phyloP scores from a whole-genome alignment of 495 filamentous ascomycete genomes.

The Lindgomyces ingoldianus region DNA sequence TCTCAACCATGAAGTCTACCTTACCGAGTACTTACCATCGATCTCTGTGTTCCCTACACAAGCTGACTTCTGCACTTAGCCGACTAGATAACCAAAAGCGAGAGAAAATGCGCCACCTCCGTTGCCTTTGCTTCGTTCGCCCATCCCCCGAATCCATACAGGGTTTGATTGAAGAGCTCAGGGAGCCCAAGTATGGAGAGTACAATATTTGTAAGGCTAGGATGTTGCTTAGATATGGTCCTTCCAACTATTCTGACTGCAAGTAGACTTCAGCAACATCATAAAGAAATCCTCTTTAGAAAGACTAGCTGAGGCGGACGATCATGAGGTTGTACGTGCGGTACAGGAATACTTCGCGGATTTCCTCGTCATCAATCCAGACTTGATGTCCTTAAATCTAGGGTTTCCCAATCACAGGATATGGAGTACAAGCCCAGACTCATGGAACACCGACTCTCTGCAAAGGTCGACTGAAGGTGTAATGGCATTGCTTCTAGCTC shows the following conservation, averaged over 20 bases:
- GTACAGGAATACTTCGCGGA: conserved; percentile 97
- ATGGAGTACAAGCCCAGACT: conserved; percentile 73
- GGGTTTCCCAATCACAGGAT: conserved; percentile 72
- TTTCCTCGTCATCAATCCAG: conserved; percentile 91
- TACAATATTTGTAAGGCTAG: conserved; percentile 73
- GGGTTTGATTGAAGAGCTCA: conserved; percentile 89
- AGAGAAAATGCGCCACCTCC: conserved; percentile 97
- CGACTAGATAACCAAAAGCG: conserved; percentile 86
- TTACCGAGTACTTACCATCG: conserved; percentile 67
- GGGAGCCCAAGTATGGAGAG: conserved; percentile 96
- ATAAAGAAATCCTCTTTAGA: conserved; percentile 96
- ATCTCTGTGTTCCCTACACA: background rate
- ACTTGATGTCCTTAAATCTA: conserved; percentile 82
- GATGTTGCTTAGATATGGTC: background rate
- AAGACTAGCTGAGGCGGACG: conserved; percentile 93
- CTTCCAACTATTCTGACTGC: conserved; percentile 21
- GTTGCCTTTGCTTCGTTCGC: conserved; percentile 89
- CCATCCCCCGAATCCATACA: conserved; percentile 90
- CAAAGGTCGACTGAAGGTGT: conserved; percentile 82
- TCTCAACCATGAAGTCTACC: conserved; percentile 96
- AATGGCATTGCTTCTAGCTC: conserved; percentile 74
- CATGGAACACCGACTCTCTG: conserved; percentile 86
- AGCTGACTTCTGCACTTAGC: conserved; percentile 43
- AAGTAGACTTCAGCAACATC: conserved; percentile 84
- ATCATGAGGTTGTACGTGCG: conserved; percentile 89